Evolutionary conservation across 805 yeast species (phyloP), one percentile per base, ranked within the genome.

Genomic region (Middelhovenomyces tepae): DNA sequence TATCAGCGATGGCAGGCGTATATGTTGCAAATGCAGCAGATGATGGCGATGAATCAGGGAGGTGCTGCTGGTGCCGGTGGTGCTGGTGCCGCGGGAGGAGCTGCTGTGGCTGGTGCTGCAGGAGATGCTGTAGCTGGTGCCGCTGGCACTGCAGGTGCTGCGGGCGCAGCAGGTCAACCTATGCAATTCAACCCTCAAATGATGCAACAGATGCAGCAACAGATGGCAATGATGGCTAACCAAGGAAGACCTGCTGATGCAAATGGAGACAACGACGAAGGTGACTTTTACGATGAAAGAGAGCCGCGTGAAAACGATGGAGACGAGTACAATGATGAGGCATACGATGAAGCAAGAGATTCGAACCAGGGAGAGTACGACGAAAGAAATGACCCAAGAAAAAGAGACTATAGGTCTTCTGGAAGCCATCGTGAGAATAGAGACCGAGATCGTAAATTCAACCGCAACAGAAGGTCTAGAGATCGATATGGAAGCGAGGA

Each of bases 1-100:
- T 60, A 60, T 51, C 60, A 57, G 46, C 53, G 57, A 25, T 57
- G 59, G 62, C 64, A 57, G 46, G 46, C 52, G 11, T 60, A 60
- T 42, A 54, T 55, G 57, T 38, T 46, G 10, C 56, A 56, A 33
- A 48, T 57, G 56, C 64, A 58, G 39, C 59, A 54, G 34, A 48
- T 53, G 50, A 49, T 54, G 58, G 47, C 44, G 16, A 37, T 36
- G 16, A 46, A 45, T 13, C 44, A 26, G 17, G 29, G 29, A 7
- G 17, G 17, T 26, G 17, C 37, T 8, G 46, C 36, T 8, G 34
- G 24, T 20, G 27, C n/a, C n/a, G n/a, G n/a, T n/a, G n/a, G n/a
- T 29, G 4, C 35, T 35, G 30, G 18, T 8, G 37, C 36, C 16
- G 38, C 41, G 22, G 36, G 33, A n/a, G 23, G 36, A 22, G 18